A percentile compares a stretch with the other conserved stretches of the same genome.
phyloP scores from a whole-genome alignment of 129 eudicot genomes.

The Silybum marianum region DNA sequence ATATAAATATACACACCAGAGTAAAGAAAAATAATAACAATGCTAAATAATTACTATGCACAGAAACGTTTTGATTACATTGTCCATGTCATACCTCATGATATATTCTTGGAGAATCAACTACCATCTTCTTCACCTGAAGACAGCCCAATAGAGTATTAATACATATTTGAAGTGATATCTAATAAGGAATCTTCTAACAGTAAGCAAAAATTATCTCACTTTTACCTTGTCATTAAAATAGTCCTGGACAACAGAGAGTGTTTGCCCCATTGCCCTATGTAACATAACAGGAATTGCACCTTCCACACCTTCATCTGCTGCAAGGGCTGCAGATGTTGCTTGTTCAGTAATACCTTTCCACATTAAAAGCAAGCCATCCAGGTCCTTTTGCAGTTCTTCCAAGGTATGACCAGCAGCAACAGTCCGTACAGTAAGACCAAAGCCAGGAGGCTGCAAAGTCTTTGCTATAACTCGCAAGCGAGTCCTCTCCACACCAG shows the following conservation, averaged over 20 bases:
- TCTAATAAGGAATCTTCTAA: not conserved
- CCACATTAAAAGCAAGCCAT: conserved; percentile 91
- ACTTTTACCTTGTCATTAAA: conserved; percentile 71
- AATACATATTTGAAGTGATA: conserved; percentile 4
- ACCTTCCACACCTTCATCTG: conserved; percentile 96
- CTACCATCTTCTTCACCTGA: conserved; percentile 92
- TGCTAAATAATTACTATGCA: not conserved
- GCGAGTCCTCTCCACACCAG: conserved; percentile 85
- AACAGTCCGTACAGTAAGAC: conserved; percentile 84
- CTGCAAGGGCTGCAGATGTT: conserved; percentile 96
- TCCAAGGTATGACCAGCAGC: conserved; percentile 87
- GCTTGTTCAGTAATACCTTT: conserved; percentile 83
- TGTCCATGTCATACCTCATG: conserved; percentile 71
- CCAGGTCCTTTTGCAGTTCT: conserved; percentile 87
- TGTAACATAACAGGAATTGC: conserved; percentile 91
- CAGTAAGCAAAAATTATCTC: not conserved
- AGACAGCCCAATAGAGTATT: conserved; percentile 25
- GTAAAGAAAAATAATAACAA: not conserved
- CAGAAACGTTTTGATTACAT: conserved; percentile 11
- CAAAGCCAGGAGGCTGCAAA: conserved; percentile 87
- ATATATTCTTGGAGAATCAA: conserved; percentile 97
- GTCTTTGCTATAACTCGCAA: conserved; percentile 77
- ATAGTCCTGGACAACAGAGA: conserved; percentile 92
- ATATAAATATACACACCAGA: not conserved
- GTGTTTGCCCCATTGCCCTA: conserved; percentile 94